Base-by-base conservation (phyloP, 139 green algal genomes). In the Microglena sp. region DNA sequence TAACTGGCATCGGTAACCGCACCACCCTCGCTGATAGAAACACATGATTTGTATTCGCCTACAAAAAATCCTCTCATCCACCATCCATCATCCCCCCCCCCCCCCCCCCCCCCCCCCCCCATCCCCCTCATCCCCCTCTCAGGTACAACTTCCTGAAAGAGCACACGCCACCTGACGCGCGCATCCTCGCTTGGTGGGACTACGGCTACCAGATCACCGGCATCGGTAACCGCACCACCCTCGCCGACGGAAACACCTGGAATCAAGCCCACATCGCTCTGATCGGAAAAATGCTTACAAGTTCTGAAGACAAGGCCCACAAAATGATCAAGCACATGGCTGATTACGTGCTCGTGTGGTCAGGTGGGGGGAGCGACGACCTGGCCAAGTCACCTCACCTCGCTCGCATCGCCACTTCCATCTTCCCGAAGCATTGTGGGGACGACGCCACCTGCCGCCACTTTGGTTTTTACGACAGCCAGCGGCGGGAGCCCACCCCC, bases 291-390 rank as follows among this genome's bases (percentile, higher is more conserved):
- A 40, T 22, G 22, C 58, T 65, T 4, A 55, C 58, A 7, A 40
- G 22, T n/a, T 11, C 11, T 11, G 40, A 50, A 18, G 40, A 11
- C 40, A 50, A 50, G 40, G 11, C 40, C 15, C 40, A 50, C 40
- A n/a, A n/a, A 34, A 33, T 65, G 33, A 24, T 65, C 3, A 7
- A 34, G 4, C 58, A 65, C 58, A 11, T 65, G 33, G 58, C 58
- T 35, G 58, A 65, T 34, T 65, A 65, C 58, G 58, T 65, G 58
- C 58, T 65, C 22, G 58, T 65, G 21, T 65, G 58, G 58, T 22
- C 33, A 28, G 58, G 58, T 28, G 58, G 58, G n/a, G 22, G 32
- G 11, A 34, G 58, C 33, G 58, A 65, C 32, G 58, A 65, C 28
- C 34, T 65, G 5, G 58, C 28, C 22, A 65, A 65, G 32, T 65